phyloP scores from a whole-genome alignment of 2,329 filamentous ascomycete genomes.

The Hirsutella thompsonii region DNA sequence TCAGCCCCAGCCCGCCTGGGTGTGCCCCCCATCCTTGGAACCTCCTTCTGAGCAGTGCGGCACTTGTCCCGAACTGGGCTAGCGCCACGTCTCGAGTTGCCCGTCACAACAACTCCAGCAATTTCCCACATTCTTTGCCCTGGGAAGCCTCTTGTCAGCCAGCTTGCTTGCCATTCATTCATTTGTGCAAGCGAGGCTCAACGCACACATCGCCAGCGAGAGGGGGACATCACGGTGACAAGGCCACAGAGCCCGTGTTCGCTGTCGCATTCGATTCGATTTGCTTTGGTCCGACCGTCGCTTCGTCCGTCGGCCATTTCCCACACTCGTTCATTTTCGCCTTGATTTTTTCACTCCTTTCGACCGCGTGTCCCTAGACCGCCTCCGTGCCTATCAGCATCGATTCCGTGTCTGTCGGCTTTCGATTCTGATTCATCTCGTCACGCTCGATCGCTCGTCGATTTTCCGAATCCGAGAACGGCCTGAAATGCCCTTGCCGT shows the following conservation, averaged over 20 bases:
- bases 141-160: neutral
- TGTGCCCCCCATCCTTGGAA: neutral
- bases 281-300: conserved; percentile 1
- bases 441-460: neutral
- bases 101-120: conserved; percentile 19
- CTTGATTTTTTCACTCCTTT: neutral
- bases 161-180: conserved; percentile 4
- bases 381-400: neutral
- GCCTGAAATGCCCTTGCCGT: conserved; percentile 1
- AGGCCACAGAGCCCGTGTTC: conserved; percentile 1
- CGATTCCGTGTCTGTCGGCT: neutral
- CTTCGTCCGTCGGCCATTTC: neutral
- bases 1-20: neutral
- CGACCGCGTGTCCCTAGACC: neutral
- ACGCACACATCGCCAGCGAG: conserved; percentile 4
- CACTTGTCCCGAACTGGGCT: conserved; percentile 8
- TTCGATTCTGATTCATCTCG: neutral
- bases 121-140: conserved; percentile 22
- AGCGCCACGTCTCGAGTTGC: conserved; percentile 10
- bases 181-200: conserved; percentile 1
- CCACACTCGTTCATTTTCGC: neutral
- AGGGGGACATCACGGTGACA: conserved; percentile 3
- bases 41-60: neutral
- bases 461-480: neutral
- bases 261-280: conserved; percentile 1